These are phyloP conservation scores for Oidiodendron maius DNA, from an alignment of 495 filamentous ascomycete genomes.

Conservation along the genomic window DNA sequence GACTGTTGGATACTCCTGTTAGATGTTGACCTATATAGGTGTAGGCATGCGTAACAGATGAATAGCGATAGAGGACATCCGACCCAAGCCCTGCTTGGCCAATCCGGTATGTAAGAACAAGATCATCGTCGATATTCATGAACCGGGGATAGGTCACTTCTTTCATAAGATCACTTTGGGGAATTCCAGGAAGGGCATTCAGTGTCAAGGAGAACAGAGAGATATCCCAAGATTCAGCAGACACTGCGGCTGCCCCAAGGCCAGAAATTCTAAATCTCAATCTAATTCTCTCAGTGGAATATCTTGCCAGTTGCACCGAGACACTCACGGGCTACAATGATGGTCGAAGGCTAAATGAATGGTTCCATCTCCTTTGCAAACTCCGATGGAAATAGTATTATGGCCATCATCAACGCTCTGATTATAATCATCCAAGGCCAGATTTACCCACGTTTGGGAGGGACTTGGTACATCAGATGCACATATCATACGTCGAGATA, in stretches of 20 bases:
- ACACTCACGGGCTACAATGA: constrained; percentile 16
- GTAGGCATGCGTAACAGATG: constrained; percentile 17
- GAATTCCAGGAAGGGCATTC: constrained; percentile 22
- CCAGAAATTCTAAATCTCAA: constrained; percentile 22
- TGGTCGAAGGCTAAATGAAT: constrained; percentile 27
- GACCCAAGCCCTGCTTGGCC: constrained; percentile 22
- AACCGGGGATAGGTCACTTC: constrained; percentile 31
- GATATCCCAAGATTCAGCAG: constrained; percentile 18
- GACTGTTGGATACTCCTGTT: constrained; percentile 26
- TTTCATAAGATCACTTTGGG: constrained; percentile 18
- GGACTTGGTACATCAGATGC: constrained; percentile 1
- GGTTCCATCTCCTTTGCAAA: constrained; percentile 26
- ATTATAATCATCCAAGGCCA: constrained; percentile 26
- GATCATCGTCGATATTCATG: constrained; percentile 23
- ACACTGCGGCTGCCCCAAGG: constrained; percentile 19
- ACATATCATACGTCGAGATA: constrained; percentile 14
- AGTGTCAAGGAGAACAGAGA: constrained; percentile 19
- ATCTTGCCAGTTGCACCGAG: background rate
- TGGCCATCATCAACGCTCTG: constrained; percentile 28
- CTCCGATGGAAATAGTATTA: constrained; percentile 29
- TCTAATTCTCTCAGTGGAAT: background rate
- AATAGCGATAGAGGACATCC: constrained; percentile 16
- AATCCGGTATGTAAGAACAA: constrained; percentile 29
- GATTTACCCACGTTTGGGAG: constrained; percentile 18
- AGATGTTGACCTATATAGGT: constrained; percentile 26